A percentile compares a stretch with the other conserved stretches of the same genome.
Evolutionary conservation across 2,329 filamentous ascomycete species (phyloP).

Genomic region (Nothophoma quercina): DNA sequence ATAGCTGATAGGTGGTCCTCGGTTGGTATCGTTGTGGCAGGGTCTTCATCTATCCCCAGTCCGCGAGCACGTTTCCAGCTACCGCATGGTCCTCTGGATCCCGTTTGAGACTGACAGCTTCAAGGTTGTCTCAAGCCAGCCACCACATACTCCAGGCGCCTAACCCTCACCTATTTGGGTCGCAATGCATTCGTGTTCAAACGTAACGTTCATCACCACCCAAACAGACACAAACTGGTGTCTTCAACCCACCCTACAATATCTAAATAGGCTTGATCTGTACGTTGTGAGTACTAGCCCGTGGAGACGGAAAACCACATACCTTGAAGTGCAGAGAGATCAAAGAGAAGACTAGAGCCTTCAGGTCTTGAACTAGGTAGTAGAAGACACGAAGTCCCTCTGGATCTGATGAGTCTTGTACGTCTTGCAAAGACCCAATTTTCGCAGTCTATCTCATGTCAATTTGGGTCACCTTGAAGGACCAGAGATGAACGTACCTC

Average conservation of each 20-base stretch:
- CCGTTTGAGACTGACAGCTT: conserved; percentile 2
- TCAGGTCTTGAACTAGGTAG: conserved; percentile 96
- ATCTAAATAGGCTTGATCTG: conserved; percentile 75
- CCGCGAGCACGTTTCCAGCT: background rate
- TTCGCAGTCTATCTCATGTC: conserved; percentile 80
- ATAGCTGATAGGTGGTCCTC: background rate
- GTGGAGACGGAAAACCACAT: too few species aligned
- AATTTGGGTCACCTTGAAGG: conserved; percentile 20
- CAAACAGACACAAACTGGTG: conserved; percentile 23
- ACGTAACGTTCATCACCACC: conserved; percentile 3
- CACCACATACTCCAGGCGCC: conserved; percentile 17
- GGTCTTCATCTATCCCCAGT: background rate
- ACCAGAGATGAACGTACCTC: conserved; percentile 67
- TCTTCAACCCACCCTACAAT: background rate
- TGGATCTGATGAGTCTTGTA: conserved; percentile 93
- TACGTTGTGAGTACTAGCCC: conserved; percentile 14
- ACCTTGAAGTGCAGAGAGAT: conserved; percentile 98
- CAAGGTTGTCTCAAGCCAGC: background rate
- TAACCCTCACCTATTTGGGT: background rate
- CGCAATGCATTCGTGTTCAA: conserved; percentile 14
- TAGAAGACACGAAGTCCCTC: conserved; percentile 98
- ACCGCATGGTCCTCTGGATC: conserved; percentile 1
- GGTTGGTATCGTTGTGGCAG: too few species aligned
- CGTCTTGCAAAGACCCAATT: conserved; percentile 95
- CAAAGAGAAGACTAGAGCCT: conserved; percentile 93